Base-by-base conservation (phyloP, 352 stramenopile genomes). In the Phytophthora fragariae region DNA sequence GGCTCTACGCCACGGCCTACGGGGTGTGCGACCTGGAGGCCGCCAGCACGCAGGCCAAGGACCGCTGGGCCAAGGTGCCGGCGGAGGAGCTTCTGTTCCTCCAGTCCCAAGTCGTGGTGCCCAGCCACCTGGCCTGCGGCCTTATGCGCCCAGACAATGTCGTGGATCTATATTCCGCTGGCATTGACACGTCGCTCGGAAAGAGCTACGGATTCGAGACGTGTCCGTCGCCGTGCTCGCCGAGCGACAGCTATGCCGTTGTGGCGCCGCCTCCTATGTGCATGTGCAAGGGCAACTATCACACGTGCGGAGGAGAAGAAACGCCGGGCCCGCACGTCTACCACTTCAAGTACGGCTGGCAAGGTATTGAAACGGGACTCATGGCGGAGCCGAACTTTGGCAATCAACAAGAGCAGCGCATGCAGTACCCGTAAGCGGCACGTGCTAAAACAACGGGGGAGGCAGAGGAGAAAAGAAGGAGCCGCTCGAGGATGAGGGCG, bases 291-390 rank as follows among this genome's bases (percentile, higher is more conserved):
- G 76, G 82, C 50, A 78, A 73, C 39, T 91, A 90, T 68, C 79
- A 89, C 57, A 79, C 82, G 24, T 90, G 79, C 39, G 78, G 80
- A 49, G 77, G 71, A n/a, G 73, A 68, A 39, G 73, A 71, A 14
- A 76, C 74, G 21, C 66, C 78, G 1, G 81, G 83, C 7, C 83
- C 84, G 33, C 80, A 84, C 54, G 88, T 94, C 37, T 92, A 94
- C 71, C 88, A 92, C 70, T 94, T 90, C 72, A 93, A 94, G 73
- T 93, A 92, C 68, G 88, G 88, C 55, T 94, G 88, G 88, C 85
- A 94, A 65, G 83, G 80, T 27, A 78, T 90, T 53, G 87, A 89
- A 57, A 72, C 68, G 52, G 71, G 71, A 44, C 68, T 84, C 10
- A 65, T 84, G 68, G 56, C 53, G 39, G 74, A 80, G 35, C 50